Base-by-base conservation (phyloP, 495 filamentous ascomycete species). In the Parathielavia appendiculata region DNA sequence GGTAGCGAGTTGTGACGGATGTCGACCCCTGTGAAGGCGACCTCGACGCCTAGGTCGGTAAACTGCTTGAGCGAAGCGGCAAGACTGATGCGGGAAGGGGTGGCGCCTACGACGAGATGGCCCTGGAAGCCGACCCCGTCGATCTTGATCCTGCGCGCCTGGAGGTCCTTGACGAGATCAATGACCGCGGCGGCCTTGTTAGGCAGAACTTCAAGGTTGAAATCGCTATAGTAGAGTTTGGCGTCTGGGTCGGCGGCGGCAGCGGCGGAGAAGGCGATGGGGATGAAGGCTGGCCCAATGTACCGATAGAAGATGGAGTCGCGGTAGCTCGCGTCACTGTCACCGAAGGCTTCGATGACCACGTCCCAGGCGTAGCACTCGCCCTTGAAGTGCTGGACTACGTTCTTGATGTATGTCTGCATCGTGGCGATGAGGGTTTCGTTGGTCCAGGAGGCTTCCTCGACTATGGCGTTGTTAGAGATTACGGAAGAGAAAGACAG, bases 171-270 rank as follows among this genome's bases (percentile, higher is more conserved):
- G 41, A 84, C 51, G 4, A 74, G 64, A 32, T 65, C 56, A 52
- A 84, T 75, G 44, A 85, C 65, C 12, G 60, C 43, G n/a, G 76
- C 61, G 5, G 78, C 75, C 14, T 67, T 72, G 23, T 65, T 63
- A 8, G 76, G 66, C 61, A 69, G 60, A 34, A 67, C 69, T 58
- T 83, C 81, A 60, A 85, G 79, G 64, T 81, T 80, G 73, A 84
- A 85, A 71, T 86, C 82, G 68, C 87, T 87, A 73, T 86, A 84
- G 73, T 85, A 88, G 22, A 69, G 58, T 47, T 69, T 69, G 22
- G 56, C 76, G 2, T 13, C 5, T 5, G 66, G 68, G 58, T 70
- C 68, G 23, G 63, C 68, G 0, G 38, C 43, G 7, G 56, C 48
- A 7, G 81, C 81, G 9, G 76, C 69, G 19, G 22, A 36, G 69